These are phyloP conservation scores for Nicotiana attenuata DNA, from an alignment of 257 asterid genomes.

Conservation along the genomic window DNA sequence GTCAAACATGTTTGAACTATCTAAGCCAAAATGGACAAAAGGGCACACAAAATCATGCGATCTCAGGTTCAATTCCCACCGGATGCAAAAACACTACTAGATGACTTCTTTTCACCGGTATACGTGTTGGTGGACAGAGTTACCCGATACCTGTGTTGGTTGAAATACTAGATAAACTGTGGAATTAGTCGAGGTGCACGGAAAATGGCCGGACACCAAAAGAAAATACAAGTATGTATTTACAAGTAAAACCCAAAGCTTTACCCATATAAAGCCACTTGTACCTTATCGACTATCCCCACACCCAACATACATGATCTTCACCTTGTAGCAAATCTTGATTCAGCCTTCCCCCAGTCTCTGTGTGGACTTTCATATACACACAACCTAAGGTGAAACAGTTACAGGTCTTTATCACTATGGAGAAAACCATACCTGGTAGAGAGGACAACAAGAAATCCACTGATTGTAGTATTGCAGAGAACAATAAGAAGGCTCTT, in stretches of 20 bases:
- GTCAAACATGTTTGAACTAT: background rate
- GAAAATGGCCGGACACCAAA: too few species aligned
- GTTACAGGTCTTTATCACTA: background rate
- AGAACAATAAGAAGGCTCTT: conserved; percentile 21
- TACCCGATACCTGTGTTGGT: too few species aligned
- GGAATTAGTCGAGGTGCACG: too few species aligned
- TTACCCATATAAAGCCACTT: too few species aligned
- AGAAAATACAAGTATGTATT: too few species aligned
- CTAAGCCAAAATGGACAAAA: background rate
- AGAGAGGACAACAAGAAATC: conserved; percentile 4
- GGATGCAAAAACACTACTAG: too few species aligned
- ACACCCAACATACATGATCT: background rate
- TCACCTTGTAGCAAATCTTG: background rate
- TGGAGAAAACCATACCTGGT: conserved; percentile 13
- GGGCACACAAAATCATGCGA: background rate
- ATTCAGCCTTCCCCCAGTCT: background rate
- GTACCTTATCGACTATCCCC: background rate
- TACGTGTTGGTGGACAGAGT: too few species aligned
- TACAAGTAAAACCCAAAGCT: too few species aligned
- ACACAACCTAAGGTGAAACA: too few species aligned
- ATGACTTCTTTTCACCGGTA: too few species aligned
- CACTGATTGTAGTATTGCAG: background rate
- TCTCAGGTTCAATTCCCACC: background rate
- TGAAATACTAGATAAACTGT: too few species aligned
- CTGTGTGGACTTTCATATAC: too few species aligned